A percentile compares a stretch with the other conserved stretches of the same genome.
These are phyloP conservation scores for Suhomyces prunicola DNA, from an alignment of 805 yeast species.

Conservation along the genomic window DNA sequence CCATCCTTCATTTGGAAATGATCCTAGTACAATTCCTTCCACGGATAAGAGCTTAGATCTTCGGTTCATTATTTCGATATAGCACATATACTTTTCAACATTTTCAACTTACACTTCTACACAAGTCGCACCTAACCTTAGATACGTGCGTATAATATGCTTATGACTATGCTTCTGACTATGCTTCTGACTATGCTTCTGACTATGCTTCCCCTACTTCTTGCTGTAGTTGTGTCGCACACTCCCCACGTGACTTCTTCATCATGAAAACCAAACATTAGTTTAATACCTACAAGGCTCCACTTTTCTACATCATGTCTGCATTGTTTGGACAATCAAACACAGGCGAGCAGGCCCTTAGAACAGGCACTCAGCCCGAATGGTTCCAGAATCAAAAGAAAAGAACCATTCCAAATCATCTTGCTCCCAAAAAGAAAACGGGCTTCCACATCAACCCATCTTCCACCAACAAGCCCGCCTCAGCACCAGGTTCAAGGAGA, in stretches of 20 bases:
- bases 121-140: no score
- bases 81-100: no score
- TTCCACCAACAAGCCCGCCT: conserved; percentile 10
- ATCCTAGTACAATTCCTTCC: neutral
- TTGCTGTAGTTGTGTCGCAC: neutral
- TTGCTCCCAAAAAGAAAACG: conserved; percentile 38
- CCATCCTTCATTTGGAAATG: neutral
- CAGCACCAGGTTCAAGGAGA: conserved; percentile 6
- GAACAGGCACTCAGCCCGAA: conserved; percentile 20
- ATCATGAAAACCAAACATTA: neutral
- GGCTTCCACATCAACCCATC: conserved; percentile 35
- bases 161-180: no score
- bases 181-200: no score
- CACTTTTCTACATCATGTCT: conserved; percentile 1
- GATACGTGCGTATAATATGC: no score
- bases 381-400: conserved; percentile 36
- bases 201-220: no score
- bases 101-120: no score
- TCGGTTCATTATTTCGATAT: no score
- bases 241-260: neutral
- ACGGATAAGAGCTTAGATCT: no score
- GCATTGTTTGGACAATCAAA: conserved; percentile 1
- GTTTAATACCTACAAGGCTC: neutral
- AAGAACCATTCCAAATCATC: conserved; percentile 41
- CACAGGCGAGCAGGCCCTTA: neutral